These are phyloP conservation scores for Umbelopsis sp. DNA, from an alignment of 371 early-diverging fungal genomes.

Conservation along the genomic window DNA sequence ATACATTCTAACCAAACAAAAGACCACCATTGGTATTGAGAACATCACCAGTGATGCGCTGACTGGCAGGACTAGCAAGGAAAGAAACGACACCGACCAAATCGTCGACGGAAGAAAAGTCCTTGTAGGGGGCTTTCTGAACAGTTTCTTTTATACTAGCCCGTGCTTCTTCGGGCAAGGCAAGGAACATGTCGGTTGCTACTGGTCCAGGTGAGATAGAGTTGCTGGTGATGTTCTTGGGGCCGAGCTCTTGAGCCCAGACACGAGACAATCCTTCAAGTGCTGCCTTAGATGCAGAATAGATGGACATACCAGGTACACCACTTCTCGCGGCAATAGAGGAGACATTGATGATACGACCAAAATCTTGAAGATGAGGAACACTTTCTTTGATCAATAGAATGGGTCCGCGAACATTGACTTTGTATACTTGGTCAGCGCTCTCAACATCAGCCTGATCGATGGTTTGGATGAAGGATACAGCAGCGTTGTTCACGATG, in stretches of 20 bases:
- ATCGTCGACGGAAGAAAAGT: conserved; percentile 29
- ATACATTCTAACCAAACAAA: neutral
- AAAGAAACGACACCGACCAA: conserved; percentile 27
- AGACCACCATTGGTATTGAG: conserved; percentile 30
- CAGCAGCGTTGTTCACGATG: neutral
- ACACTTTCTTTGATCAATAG: neutral
- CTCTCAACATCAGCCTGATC: neutral
- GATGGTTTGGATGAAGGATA: neutral
- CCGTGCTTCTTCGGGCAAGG: neutral
- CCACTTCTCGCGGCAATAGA: neutral
- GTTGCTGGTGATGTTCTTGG: conserved; percentile 33
- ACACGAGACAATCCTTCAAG: conserved; percentile 22
- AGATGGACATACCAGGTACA: neutral
- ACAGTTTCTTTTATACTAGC: neutral
- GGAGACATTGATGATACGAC: neutral
- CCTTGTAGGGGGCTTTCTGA: conserved; percentile 12
- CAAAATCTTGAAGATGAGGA: conserved; percentile 1
- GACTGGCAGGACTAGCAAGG: conserved; percentile 24
- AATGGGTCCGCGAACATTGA: conserved; percentile 14
- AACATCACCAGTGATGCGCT: conserved; percentile 33
- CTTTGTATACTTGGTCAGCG: neutral
- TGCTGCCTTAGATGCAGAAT: neutral
- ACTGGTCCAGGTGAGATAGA: conserved; percentile 29
- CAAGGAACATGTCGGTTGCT: conserved; percentile 25
- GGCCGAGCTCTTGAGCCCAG: conserved; percentile 31